phyloP scores from a whole-genome alignment of 2,329 filamentous ascomycete species.

The Aspergillus sp. region DNA sequence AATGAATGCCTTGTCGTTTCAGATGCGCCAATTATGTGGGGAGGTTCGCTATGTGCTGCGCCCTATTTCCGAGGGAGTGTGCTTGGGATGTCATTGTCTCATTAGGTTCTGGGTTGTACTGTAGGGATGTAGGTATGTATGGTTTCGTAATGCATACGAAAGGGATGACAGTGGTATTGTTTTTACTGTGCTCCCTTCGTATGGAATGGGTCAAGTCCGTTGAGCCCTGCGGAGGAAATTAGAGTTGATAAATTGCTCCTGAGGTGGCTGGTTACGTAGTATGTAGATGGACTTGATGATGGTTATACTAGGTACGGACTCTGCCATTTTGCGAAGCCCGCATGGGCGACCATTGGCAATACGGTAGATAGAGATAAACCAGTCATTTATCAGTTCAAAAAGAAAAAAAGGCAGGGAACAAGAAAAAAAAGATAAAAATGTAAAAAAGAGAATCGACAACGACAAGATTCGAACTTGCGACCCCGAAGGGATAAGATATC shows the following conservation, averaged over 20 bases:
- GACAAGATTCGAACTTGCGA: background rate
- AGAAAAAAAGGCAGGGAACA: background rate
- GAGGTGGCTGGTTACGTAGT: too few relatives aligned
- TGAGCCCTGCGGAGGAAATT: too few relatives aligned
- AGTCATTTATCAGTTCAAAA: background rate
- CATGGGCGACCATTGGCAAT: too few relatives aligned
- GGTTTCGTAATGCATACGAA: background rate
- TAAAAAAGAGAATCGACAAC: background rate
- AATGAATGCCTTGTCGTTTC: conserved; percentile 3
- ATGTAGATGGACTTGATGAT: too few relatives aligned
- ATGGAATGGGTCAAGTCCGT: too few relatives aligned
- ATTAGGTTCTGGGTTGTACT: too few relatives aligned
- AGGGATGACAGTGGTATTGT: background rate
- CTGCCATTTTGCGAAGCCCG: too few relatives aligned
- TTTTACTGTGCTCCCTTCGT: background rate
- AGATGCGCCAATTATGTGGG: background rate
- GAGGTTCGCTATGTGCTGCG: background rate
- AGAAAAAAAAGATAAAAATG: background rate
- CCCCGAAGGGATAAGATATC: background rate
- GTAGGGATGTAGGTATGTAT: background rate
- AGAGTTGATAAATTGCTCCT: too few relatives aligned
- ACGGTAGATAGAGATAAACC: too few relatives aligned
- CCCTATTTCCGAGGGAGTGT: too few relatives aligned
- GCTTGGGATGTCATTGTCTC: too few relatives aligned
- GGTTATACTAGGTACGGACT: too few relatives aligned